These are phyloP conservation scores for Teunomyces funiuensis DNA, from an alignment of 805 yeast genomes.

Conservation along the genomic window DNA sequence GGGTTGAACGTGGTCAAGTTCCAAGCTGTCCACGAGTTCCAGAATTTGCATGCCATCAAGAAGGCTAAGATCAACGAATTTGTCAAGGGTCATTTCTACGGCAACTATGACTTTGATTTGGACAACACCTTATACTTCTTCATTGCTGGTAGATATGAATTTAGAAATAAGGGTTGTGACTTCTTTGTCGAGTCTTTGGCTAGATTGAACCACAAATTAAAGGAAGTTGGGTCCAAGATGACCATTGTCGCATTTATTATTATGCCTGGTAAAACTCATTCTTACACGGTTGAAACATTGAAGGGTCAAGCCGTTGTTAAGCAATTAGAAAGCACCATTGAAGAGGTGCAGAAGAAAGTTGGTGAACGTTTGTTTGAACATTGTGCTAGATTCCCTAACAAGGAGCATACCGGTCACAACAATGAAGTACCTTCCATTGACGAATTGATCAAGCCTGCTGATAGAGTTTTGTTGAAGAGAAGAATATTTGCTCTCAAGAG, in stretches of 20 bases:
- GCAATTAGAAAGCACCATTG: constrained; percentile 84
- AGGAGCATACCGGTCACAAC: constrained; percentile 13
- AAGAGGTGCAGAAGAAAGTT: constrained; percentile 81
- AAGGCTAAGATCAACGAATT: constrained; percentile 93
- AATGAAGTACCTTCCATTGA: constrained; percentile 74
- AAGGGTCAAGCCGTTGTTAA: constrained; percentile 95
- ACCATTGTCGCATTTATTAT: constrained; percentile 96
- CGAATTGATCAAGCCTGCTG: constrained; percentile 82
- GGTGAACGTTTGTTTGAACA: constrained; percentile 89
- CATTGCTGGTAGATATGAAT: constrained; percentile 97
- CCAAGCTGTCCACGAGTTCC: constrained; percentile 97
- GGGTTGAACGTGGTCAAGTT: constrained; percentile 95
- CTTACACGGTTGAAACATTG: constrained; percentile 93
- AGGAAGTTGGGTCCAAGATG: constrained; percentile 77
- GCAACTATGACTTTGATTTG: constrained; percentile 90
- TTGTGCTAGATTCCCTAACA: constrained; percentile 65
- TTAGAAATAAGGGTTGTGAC: constrained; percentile 94
- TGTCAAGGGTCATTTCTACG: constrained; percentile 95
- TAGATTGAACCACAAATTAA: constrained; percentile 82
- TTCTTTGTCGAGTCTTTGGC: constrained; percentile 92
- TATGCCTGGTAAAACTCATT: constrained; percentile 95
- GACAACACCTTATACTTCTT: constrained; percentile 93
- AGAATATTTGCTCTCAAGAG: constrained; percentile 91
- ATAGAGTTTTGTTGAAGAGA: constrained; percentile 84
- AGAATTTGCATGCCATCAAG: constrained; percentile 87